These are phyloP conservation scores for Puccinellia tenuiflora DNA, from an alignment of 176 grass and related monocot species.

Conservation along the genomic window DNA sequence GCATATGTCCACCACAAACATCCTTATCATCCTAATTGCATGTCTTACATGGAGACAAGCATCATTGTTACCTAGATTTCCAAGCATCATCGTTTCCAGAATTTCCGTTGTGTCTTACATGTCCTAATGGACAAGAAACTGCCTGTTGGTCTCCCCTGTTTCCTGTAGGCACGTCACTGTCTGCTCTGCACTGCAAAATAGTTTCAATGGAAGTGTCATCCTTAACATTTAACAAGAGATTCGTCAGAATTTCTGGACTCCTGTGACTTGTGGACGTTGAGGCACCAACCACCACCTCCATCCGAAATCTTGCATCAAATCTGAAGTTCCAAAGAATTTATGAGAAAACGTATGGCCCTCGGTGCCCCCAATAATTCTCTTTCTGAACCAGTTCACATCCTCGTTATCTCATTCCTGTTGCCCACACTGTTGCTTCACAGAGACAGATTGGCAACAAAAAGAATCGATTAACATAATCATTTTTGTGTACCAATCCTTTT, in stretches of 20 bases:
- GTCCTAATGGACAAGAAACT: conserved; percentile 7
- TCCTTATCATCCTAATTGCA: conserved; percentile 8
- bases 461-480: neutral
- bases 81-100: neutral
- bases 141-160: neutral
- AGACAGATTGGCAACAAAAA: conserved; percentile 18
- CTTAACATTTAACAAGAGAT: neutral
- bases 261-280: conserved; percentile 9
- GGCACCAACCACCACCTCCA: conserved; percentile 11
- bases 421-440: conserved; percentile 12
- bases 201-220: neutral
- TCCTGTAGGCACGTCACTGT: neutral
- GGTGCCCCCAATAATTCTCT: conserved; percentile 11
- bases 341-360: neutral
- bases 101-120: conserved; percentile 7
- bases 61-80: neutral
- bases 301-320: neutral
- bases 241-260: neutral
- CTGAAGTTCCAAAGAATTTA: neutral
- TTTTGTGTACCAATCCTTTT: neutral
- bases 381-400: neutral
- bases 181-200: conserved; percentile 17
- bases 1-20: neutral
- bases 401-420: conserved; percentile 30
- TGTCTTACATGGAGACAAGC: conserved; percentile 22